Evolutionary conservation across 208 protist genomes (phyloP), one percentile per base, ranked within the genome.

Genomic region (Crithidia mellificae): DNA sequence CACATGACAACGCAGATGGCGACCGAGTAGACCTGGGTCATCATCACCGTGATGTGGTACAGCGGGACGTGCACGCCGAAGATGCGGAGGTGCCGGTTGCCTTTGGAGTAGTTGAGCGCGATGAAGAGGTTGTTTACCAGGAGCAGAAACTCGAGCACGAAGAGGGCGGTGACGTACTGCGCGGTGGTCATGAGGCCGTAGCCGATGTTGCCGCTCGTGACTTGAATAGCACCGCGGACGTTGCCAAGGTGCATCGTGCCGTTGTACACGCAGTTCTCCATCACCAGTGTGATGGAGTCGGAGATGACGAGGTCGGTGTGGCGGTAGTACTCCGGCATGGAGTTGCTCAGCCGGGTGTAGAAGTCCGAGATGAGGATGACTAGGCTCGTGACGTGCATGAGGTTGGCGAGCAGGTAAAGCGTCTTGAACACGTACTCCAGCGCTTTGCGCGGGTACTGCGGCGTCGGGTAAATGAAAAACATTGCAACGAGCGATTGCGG

Each of bases 21-120:
- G 36, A 93, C 68, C 67, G 61, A 80, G 71, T 84, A 88, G 24
- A 88, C 36, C 59, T 84, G 86, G 15, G 87, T 76, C 46, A 86
- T 68, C 29, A 72, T 69, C 24, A 81, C 70, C n/a, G 76, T 56
- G 51, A 91, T 86, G 74, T 90, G 88, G 75, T 92, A 92, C 14
- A 91, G 52, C 9, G 90, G 87, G 39, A 95, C 62, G 74, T 93
- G 87, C 2, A 92, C 72, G 52, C 90, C 85, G 47, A 83, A 84
- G 12, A 93, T 24, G 20, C 87, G 85, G 19, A 92, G 64, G 68
- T 95, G 83, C 19, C 85, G 80, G 68, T 82, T 84, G 7, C 81
- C 80, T 6, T 68, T 72, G 6, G 80, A 70, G 81, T 95, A 95
- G 71, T 82, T 84, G 19, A 55, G 2, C n/a, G 75, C 39, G 32